phyloP scores from a whole-genome alignment of 1,284 basidiomycete species.

The Pisolithus thermaeus region DNA sequence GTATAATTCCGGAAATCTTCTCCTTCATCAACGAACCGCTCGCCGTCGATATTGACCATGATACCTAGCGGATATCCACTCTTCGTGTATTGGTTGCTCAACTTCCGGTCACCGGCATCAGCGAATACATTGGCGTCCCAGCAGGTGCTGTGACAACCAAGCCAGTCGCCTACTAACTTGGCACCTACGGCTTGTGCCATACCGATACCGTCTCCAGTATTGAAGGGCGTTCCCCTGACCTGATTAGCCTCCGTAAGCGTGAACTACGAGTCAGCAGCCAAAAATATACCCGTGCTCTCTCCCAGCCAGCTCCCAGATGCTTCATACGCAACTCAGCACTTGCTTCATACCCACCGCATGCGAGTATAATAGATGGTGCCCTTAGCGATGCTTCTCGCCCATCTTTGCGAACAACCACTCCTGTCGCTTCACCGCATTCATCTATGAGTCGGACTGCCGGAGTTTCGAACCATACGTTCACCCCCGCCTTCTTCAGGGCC shows the following conservation, averaged over 20 bases:
- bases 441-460: slow-evolving; percentile 40
- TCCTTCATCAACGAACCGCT: slow-evolving; percentile 65
- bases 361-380: slow-evolving; percentile 47
- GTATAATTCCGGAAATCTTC: slow-evolving; percentile 68
- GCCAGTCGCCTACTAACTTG: slow-evolving; percentile 53
- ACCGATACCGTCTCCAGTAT: slow-evolving; percentile 55
- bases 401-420: slow-evolving; percentile 38
- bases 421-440: slow-evolving; percentile 35
- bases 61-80: slow-evolving; percentile 66
- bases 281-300: slow-evolving; percentile 43
- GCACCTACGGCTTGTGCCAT: slow-evolving; percentile 50
- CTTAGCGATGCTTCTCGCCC: slow-evolving; percentile 33
- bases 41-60: slow-evolving; percentile 54
- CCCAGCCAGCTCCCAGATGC: slow-evolving; percentile 53
- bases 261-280: background rate
- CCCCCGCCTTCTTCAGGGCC: slow-evolving; percentile 44
- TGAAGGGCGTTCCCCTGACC: slow-evolving; percentile 67
- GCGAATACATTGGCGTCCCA: slow-evolving; percentile 61
- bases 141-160: slow-evolving; percentile 60
- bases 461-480: slow-evolving; percentile 52
- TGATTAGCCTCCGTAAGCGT: slow-evolving; percentile 18
- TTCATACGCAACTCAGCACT: slow-evolving; percentile 44
- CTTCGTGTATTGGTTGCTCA: slow-evolving; percentile 67
- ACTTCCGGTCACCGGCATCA: slow-evolving; percentile 45
- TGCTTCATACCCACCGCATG: slow-evolving; percentile 62